These are phyloP conservation scores for Arachnopeziza araneosa DNA, from an alignment of 2,329 filamentous ascomycete species.

Conservation along the genomic window DNA sequence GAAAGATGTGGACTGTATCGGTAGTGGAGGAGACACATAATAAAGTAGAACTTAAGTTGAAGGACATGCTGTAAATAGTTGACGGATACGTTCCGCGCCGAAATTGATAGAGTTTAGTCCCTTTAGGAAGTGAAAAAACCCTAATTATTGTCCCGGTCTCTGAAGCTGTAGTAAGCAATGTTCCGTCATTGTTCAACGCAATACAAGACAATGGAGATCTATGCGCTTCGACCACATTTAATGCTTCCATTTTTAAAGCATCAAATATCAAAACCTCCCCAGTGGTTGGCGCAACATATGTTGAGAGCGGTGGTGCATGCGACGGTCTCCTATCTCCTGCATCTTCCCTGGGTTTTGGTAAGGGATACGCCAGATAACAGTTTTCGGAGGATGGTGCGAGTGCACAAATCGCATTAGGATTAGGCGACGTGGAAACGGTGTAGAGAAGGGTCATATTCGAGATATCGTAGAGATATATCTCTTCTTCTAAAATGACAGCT, in stretches of 20 bases:
- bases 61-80: constrained; percentile 97
- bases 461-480: constrained; percentile 98
- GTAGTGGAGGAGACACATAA: constrained; percentile 94
- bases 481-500: constrained; percentile 88
- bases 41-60: constrained; percentile 89
- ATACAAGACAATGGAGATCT: constrained; percentile 86
- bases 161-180: constrained; percentile 85
- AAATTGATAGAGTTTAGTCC: constrained; percentile 93
- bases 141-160: constrained; percentile 97
- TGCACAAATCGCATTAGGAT: constrained; percentile 84
- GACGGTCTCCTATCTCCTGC: constrained; percentile 55
- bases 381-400: constrained; percentile 92
- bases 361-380: constrained; percentile 90
- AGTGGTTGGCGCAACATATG: constrained; percentile 75
- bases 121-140: constrained; percentile 86
- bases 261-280: constrained; percentile 94
- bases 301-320: constrained; percentile 77
- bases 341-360: constrained; percentile 67
- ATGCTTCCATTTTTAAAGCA: constrained; percentile 78
- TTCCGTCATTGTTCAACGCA: constrained; percentile 87
- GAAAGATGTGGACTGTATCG: constrained; percentile 95
- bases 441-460: constrained; percentile 95
- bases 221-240: constrained; percentile 94
- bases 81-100: constrained; percentile 91
- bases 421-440: constrained; percentile 90